A percentile compares a stretch with the other conserved stretches of the same genome.
Evolutionary conservation across 306 rosid genomes (phyloP).

Genomic region (Lotus japonicus): DNA sequence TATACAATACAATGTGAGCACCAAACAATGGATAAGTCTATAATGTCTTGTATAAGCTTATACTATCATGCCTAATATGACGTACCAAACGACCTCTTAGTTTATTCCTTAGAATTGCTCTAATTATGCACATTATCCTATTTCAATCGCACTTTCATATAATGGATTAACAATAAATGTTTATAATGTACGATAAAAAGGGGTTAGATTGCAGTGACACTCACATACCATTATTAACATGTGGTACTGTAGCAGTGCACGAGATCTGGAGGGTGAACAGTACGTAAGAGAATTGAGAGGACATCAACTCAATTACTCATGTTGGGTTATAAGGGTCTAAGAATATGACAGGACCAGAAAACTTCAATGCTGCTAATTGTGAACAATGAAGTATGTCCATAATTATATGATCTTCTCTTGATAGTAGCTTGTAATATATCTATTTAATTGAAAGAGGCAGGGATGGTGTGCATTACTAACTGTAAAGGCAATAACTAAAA

Average conservation of each 20-base stretch:
- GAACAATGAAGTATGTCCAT: background rate
- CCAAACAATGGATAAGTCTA: too few species aligned
- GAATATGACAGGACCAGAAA: constrained; percentile 13
- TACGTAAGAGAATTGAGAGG: background rate
- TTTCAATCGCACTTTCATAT: background rate
- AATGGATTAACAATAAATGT: background rate
- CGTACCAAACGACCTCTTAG: too few species aligned
- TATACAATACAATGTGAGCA: too few species aligned
- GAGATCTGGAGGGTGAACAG: background rate
- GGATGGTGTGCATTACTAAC: background rate
- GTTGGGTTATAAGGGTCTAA: background rate
- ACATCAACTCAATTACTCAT: background rate
- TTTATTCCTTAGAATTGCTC: background rate
- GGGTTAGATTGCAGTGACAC: background rate
- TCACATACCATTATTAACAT: background rate
- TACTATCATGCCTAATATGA: too few species aligned
- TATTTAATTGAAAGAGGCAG: background rate
- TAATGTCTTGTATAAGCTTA: too few species aligned
- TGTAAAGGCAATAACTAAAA: background rate
- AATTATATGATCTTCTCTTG: background rate
- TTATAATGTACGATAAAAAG: background rate
- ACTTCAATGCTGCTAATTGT: background rate
- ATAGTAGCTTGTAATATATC: background rate
- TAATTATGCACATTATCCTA: background rate
- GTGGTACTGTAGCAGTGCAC: background rate